Evolutionary conservation across 371 early-diverging fungal species (phyloP).

Genomic region (Rhizopus sp.): DNA sequence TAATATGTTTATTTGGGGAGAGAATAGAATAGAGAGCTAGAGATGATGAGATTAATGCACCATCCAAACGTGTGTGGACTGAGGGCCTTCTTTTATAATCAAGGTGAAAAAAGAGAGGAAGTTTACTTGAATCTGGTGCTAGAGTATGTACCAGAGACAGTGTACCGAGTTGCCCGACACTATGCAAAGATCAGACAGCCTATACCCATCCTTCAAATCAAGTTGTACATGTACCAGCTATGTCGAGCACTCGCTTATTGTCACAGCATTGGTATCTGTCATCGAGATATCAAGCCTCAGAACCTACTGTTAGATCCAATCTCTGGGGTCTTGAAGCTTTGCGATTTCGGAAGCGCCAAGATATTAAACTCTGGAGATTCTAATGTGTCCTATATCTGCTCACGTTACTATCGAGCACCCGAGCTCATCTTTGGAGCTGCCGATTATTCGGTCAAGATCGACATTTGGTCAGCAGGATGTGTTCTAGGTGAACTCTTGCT

Average conservation of each 20-base stretch:
- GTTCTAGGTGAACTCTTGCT: slow-evolving; percentile 96
- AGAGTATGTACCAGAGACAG: slow-evolving; percentile 85
- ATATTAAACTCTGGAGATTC: slow-evolving; percentile 85
- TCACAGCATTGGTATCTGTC: slow-evolving; percentile 90
- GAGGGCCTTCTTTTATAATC: slow-evolving; percentile 77
- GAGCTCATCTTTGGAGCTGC: slow-evolving; percentile 94
- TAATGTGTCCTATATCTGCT: slow-evolving; percentile 96
- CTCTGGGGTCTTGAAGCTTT: slow-evolving; percentile 90
- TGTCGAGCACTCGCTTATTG: slow-evolving; percentile 94
- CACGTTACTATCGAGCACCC: slow-evolving; percentile 96
- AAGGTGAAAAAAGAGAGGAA: slow-evolving; percentile 71
- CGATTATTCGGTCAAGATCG: slow-evolving; percentile 86
- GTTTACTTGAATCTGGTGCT: slow-evolving; percentile 81
- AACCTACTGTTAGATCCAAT: slow-evolving; percentile 92
- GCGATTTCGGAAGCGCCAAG: slow-evolving; percentile 98
- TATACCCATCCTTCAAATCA: slow-evolving; percentile 89
- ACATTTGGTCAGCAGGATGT: slow-evolving; percentile 97
- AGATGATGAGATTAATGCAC: slow-evolving; percentile 80
- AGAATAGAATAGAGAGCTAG: slow-evolving; percentile 77
- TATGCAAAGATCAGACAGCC: slow-evolving; percentile 83
- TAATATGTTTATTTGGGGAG: not conserved
- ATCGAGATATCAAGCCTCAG: slow-evolving; percentile 98
- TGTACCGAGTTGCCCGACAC: slow-evolving; percentile 79
- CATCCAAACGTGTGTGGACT: slow-evolving; percentile 81
- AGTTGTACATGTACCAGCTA: slow-evolving; percentile 96